Evolutionary conservation across 1,284 basidiomycete species (phyloP).

Genomic region (Cryptococcus depauperatus): DNA sequence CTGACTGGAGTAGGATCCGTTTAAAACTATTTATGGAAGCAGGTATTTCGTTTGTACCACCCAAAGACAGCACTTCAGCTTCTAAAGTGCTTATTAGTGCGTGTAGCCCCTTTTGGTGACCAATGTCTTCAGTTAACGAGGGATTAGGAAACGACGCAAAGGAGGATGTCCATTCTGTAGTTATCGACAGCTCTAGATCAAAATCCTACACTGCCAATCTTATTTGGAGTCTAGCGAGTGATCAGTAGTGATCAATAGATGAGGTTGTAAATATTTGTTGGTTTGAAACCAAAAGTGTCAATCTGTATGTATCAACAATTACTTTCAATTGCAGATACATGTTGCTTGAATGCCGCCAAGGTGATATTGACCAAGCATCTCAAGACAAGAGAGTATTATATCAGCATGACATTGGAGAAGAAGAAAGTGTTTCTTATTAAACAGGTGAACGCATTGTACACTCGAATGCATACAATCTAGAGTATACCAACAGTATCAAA

Average conservation of each 20-base stretch:
- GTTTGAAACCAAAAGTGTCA: not conserved
- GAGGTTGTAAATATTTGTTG: not conserved
- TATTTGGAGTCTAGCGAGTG: constrained; percentile 37
- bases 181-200: constrained; percentile 24
- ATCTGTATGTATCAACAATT: not conserved
- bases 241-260: constrained; percentile 9
- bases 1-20: constrained; percentile 21
- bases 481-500: too few relatives aligned
- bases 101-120: constrained; percentile 1
- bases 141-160: constrained; percentile 35
- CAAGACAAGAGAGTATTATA: not conserved
- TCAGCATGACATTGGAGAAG: not conserved
- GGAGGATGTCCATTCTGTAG: constrained; percentile 31
- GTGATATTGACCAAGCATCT: too few relatives aligned
- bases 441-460: too few relatives aligned
- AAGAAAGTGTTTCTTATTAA: too few relatives aligned
- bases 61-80: constrained; percentile 11
- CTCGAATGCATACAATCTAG: too few relatives aligned
- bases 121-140: not conserved
- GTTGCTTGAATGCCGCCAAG: too few relatives aligned
- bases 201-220: constrained; percentile 33
- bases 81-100: constrained; percentile 35
- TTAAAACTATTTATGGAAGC: constrained; percentile 30
- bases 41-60: constrained; percentile 29
- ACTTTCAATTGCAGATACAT: not conserved